Evolutionary conservation across 2,329 filamentous ascomycete species (phyloP).

Genomic region (Stagonosporopsis tanaceti): DNA sequence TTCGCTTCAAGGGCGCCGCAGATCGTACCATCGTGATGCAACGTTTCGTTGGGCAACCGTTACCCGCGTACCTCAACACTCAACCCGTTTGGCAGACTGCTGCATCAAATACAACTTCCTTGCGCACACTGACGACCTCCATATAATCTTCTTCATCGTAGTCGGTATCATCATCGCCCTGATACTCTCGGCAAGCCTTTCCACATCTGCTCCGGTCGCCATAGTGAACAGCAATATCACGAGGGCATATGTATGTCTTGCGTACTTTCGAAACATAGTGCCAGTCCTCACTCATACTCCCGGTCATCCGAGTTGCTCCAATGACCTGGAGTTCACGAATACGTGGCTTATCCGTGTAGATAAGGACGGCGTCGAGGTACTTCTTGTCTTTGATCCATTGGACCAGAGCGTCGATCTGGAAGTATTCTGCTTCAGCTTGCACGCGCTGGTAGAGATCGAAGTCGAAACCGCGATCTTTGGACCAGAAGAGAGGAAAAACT

Average conservation of each 20-base stretch:
- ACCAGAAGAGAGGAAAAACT: conserved; percentile 46
- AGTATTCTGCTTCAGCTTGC: conserved; percentile 46
- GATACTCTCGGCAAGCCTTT: conserved; percentile 1
- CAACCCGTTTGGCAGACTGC: conserved; percentile 9
- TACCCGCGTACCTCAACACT: neutral
- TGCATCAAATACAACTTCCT: conserved; percentile 16
- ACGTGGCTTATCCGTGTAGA: neutral
- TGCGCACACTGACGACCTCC: conserved; percentile 19
- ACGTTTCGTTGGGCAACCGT: neutral
- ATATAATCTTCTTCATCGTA: conserved; percentile 23
- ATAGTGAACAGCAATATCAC: conserved; percentile 17
- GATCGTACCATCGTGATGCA: neutral
- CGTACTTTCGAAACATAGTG: neutral
- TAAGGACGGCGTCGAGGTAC: conserved; percentile 33
- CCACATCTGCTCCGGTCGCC: conserved; percentile 21
- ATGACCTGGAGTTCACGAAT: neutral
- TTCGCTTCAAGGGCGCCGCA: too few species aligned
- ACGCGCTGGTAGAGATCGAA: conserved; percentile 45
- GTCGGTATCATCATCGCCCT: neutral
- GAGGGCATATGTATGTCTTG: conserved; percentile 29
- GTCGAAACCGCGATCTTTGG: conserved; percentile 41
- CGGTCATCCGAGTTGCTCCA: neutral
- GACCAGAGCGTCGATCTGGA: conserved; percentile 40
- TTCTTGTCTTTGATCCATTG: conserved; percentile 41
- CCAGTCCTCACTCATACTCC: conserved; percentile 3